phyloP scores from a whole-genome alignment of 75 land plant species.

The Azolla pinnata region DNA sequence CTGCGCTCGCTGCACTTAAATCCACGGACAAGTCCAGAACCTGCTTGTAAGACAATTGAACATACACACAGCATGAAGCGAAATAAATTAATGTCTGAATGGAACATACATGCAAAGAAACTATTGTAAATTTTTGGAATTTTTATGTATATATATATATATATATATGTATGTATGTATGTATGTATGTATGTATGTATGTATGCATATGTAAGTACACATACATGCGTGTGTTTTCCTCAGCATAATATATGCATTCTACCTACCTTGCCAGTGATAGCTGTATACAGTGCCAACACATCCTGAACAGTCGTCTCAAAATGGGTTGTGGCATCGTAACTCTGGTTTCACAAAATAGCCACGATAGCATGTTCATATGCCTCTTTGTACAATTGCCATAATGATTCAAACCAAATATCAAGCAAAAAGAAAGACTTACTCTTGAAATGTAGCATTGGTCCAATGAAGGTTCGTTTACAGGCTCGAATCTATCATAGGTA shows the following conservation, averaged over 20 bases:
- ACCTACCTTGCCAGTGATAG: slow-evolving; percentile 84
- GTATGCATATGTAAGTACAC: no score
- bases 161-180: no score
- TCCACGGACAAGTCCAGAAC: slow-evolving; percentile 57
- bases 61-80: not conserved
- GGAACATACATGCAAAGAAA: no score
- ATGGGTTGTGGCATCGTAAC: slow-evolving; percentile 83
- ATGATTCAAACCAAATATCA: not conserved
- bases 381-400: no score
- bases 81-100: not conserved
- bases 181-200: no score
- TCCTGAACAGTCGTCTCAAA: slow-evolving; percentile 77
- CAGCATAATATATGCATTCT: not conserved
- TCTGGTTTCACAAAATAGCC: slow-evolving; percentile 24
- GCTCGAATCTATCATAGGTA: slow-evolving; percentile 67
- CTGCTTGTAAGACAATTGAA: slow-evolving; percentile 20
- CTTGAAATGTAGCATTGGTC: slow-evolving; percentile 81
- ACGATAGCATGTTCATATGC: no score
- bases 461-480: slow-evolving; percentile 43
- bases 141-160: no score
- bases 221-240: not conserved
- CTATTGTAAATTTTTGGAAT: no score
- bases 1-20: slow-evolving; percentile 79
- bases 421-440: slow-evolving; percentile 32
- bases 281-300: slow-evolving; percentile 54